Percentiles rank a stretch among this genome's conserved stretches.
phyloP scores from a whole-genome alignment of 164 flowering plant species.

The Vitis amurensis region DNA sequence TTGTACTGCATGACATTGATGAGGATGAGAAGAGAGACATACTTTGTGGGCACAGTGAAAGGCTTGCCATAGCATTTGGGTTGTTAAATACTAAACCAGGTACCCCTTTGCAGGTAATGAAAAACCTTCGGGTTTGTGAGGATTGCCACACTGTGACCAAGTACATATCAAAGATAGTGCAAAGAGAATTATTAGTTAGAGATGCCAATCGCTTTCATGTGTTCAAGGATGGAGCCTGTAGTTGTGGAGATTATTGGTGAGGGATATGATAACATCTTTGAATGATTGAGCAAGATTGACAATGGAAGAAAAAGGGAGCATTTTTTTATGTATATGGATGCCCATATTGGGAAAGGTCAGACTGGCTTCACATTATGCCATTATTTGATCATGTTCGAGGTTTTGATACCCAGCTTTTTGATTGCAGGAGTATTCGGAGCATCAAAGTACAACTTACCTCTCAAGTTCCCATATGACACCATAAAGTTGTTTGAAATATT shows the following conservation, averaged over 20 bases:
- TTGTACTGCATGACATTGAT: conserved; percentile 44
- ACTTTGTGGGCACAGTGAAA: conserved; percentile 51
- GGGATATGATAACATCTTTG: background rate
- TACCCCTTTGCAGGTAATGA: conserved; percentile 42
- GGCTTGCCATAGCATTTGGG: conserved; percentile 52
- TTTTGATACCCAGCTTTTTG: too few species aligned
- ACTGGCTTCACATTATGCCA: background rate
- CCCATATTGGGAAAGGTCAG: background rate
- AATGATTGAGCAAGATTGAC: background rate
- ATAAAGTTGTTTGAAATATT: too few species aligned
- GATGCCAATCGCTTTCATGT: conserved; percentile 53
- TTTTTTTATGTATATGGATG: background rate
- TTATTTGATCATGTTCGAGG: background rate
- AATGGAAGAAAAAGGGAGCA: background rate
- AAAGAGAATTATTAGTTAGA: conserved; percentile 42
- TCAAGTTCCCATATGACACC: too few species aligned
- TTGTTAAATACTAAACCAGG: conserved; percentile 42
- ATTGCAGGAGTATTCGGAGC: too few species aligned
- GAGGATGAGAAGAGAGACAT: conserved; percentile 45
- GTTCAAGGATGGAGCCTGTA: conserved; percentile 43
- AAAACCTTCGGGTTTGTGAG: conserved; percentile 49
- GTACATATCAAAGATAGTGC: conserved; percentile 37
- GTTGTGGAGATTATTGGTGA: conserved; percentile 55
- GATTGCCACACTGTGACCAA: conserved; percentile 50
- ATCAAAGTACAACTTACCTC: too few species aligned